phyloP scores from a whole-genome alignment of 164 flowering plant genomes.

The Tinospora cordifolia region DNA sequence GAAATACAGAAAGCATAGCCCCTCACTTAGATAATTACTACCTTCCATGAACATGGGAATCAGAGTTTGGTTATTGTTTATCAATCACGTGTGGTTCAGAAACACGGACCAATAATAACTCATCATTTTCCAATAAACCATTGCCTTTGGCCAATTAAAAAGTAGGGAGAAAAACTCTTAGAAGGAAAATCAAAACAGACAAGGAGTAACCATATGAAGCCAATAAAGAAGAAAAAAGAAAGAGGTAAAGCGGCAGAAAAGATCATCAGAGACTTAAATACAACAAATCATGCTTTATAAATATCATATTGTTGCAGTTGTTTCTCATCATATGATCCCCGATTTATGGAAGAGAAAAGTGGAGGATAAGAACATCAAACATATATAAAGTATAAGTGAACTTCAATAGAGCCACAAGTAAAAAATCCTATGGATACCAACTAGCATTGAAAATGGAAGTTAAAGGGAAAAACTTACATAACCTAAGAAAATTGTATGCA shows the following conservation, averaged over 20 bases:
- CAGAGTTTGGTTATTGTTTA: background rate
- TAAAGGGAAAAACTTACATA: too few relatives aligned
- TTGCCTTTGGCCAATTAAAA: background rate
- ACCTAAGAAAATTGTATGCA: too few relatives aligned
- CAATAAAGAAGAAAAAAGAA: background rate
- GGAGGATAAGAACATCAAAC: background rate
- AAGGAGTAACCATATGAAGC: too few relatives aligned
- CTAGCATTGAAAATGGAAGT: too few relatives aligned
- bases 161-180: background rate
- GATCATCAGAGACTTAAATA: constrained; percentile 5
- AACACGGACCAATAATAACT: constrained; percentile 1
- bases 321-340: background rate
- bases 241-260: background rate
- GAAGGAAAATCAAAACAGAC: too few relatives aligned
- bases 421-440: too few relatives aligned
- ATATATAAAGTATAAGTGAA: too few relatives aligned
- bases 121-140: background rate
- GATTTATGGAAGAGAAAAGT: background rate
- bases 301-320: constrained; percentile 3
- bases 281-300: background rate
- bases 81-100: background rate
- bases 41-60: background rate
- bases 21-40: too few relatives aligned
- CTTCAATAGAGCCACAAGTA: too few relatives aligned
- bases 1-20: too few relatives aligned